phyloP scores from a whole-genome alignment of 164 flowering plant genomes.

The Paratinospora sagittata region DNA sequence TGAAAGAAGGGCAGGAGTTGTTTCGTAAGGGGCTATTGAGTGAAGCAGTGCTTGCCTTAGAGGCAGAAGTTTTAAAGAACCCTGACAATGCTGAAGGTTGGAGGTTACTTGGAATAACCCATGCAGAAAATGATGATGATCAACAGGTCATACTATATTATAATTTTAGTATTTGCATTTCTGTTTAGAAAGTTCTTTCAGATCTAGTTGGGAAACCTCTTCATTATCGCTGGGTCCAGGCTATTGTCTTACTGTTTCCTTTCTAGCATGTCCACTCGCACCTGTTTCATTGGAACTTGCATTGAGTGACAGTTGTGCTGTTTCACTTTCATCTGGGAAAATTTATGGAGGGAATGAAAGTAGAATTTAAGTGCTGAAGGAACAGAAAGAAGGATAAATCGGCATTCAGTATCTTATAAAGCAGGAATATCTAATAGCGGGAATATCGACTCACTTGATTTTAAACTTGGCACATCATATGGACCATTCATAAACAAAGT shows the following conservation, averaged over 20 bases:
- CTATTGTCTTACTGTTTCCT: not conserved
- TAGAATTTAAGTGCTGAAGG: not conserved
- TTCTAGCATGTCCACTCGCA: not conserved
- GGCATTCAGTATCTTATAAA: not conserved
- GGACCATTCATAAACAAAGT: not conserved
- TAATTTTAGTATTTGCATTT: not conserved
- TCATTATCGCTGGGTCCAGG: not conserved
- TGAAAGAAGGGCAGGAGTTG: constrained; percentile 95
- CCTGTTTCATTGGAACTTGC: not conserved
- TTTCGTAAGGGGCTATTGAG: constrained; percentile 93
- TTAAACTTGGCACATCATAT: not conserved
- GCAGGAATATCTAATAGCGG: not conserved
- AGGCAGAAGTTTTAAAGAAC: constrained; percentile 90
- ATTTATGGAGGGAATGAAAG: not conserved
- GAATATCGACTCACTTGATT: not conserved
- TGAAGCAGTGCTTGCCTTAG: constrained; percentile 97
- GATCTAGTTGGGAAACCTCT: not conserved
- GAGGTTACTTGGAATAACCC: constrained; percentile 96
- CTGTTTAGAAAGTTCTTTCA: not conserved
- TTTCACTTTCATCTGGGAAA: not conserved
- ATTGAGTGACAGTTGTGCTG: not conserved
- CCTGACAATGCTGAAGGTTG: constrained; percentile 98
- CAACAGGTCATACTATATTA: constrained; percentile 59
- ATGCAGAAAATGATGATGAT: constrained; percentile 99
- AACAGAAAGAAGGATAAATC: not conserved